phyloP scores from a whole-genome alignment of 108 stramenopile genomes.

The Schizochytrium sp. region DNA sequence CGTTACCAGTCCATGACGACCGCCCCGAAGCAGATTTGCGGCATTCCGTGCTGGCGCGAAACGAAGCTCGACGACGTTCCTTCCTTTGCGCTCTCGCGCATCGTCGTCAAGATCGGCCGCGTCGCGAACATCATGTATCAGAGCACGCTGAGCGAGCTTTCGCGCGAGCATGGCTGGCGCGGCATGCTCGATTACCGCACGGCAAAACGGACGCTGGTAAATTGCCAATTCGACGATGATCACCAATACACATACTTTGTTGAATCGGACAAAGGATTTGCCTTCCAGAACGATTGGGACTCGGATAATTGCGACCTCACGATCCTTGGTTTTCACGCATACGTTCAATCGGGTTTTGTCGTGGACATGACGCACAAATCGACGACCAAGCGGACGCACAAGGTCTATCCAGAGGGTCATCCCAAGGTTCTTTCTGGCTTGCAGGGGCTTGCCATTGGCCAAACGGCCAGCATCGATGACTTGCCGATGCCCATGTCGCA shows the following conservation, averaged over 20 bases:
- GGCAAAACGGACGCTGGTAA: not conserved
- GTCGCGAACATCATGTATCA: not conserved
- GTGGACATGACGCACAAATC: not conserved
- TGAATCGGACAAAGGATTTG: not conserved
- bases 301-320: not conserved
- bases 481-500: not conserved
- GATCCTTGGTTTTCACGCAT: not conserved
- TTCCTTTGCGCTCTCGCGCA: not conserved
- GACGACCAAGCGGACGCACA: not conserved
- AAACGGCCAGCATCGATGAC: not conserved
- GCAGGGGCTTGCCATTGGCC: not conserved
- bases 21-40: not conserved
- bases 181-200: not conserved
- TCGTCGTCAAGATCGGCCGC: not conserved
- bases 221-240: not conserved
- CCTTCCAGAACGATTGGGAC: not conserved
- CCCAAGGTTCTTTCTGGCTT: not conserved
- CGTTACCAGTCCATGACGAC: not conserved
- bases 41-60: not conserved
- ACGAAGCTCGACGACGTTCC: not conserved
- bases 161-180: not conserved
- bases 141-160: not conserved
- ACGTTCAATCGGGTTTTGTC: not conserved
- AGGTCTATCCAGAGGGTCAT: not conserved
- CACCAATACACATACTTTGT: not conserved